Evolutionary conservation across 2,329 filamentous ascomycete genomes (phyloP).

Genomic region (Furcasterigmium sp.): DNA sequence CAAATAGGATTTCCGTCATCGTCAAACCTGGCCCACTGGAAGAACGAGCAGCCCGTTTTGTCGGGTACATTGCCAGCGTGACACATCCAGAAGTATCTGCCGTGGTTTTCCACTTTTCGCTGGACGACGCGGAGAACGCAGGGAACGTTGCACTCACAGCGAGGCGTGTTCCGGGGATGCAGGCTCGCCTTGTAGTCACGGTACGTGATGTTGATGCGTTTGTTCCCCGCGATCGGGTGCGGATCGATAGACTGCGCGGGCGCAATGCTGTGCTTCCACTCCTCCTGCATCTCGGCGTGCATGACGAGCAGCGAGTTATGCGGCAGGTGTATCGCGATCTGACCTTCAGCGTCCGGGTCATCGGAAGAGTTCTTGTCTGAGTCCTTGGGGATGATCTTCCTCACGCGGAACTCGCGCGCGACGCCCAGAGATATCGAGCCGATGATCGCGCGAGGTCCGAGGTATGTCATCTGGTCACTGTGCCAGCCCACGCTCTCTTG

Average conservation of each 20-base stretch:
- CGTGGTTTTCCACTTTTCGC: constrained; percentile 68
- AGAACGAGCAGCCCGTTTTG: constrained; percentile 67
- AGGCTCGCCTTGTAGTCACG: constrained; percentile 75
- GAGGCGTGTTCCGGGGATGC: constrained; percentile 72
- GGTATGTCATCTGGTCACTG: constrained; percentile 86
- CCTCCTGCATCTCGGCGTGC: constrained; percentile 97
- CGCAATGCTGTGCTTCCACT: constrained; percentile 87
- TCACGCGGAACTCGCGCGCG: constrained; percentile 86
- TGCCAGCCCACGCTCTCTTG: constrained; percentile 87
- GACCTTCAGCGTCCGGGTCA: constrained; percentile 65
- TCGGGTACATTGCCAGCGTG: constrained; percentile 68
- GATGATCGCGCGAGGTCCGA: constrained; percentile 83
- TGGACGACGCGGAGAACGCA: constrained; percentile 72
- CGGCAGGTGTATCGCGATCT: constrained; percentile 88
- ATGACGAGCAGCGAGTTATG: constrained; percentile 93
- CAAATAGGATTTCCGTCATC: constrained; percentile 78
- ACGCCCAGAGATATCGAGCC: constrained; percentile 89
- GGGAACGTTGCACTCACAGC: constrained; percentile 69
- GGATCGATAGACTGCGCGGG: constrained; percentile 74
- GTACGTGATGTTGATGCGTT: constrained; percentile 91
- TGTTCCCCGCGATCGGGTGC: constrained; percentile 75
- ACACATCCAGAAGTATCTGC: constrained; percentile 93
- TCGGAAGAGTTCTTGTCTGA: constrained; percentile 29
- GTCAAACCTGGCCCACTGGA: constrained; percentile 82
- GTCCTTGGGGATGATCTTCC: constrained; percentile 61